Base-by-base conservation (phyloP, 2,329 filamentous ascomycete genomes). In the Xylariaceae sp. region DNA sequence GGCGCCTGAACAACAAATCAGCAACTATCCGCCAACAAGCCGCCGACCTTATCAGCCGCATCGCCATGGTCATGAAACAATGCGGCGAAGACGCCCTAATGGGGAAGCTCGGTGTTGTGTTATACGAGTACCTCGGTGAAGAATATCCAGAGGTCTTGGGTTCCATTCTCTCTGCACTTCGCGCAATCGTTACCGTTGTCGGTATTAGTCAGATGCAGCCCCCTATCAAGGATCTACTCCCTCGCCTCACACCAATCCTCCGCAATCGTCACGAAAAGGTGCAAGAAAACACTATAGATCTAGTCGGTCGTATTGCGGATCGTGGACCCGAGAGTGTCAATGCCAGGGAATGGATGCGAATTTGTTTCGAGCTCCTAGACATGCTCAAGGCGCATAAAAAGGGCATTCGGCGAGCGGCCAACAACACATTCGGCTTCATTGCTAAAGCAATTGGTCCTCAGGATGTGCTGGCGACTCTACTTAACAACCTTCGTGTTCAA, bases 301-400 rank as follows among this genome's bases (percentile, higher is more conserved):
- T 99, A 2, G 95, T 99, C 17, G 95, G 95, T 53, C 94, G 95
- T 81, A 98, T 99, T 67, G 95, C 96, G 14, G 95, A 99, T 76
- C 90, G 95, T 65, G 96, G 95, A 1, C 93, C 95, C 1, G 95
- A 99, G 75, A 94, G 90, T 62, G 95, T 99, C 72, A 96, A 96
- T 71, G 93, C 95, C 12, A 87, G 95, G 70, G 95, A 99, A 76
- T 99, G 95, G 95, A 99, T 99, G 96, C 88, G 95, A 73, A 99
- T 99, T 74, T 99, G 95, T 78, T 99, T 99, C 75, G 95, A 99
- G 79, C 82, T 99, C 51, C 86, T 99, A 26, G 95, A 99, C 77
- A 99, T 99, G 95, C 85, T 99, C 69, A 99, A 99, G 78, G 95
- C 95, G 6, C 95, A 99, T 82, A 99, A 99, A 79, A 99, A 99